Base-by-base conservation (phyloP, 1,139 yeast genomes). In the Hyphopichia pseudoburtonii region DNA sequence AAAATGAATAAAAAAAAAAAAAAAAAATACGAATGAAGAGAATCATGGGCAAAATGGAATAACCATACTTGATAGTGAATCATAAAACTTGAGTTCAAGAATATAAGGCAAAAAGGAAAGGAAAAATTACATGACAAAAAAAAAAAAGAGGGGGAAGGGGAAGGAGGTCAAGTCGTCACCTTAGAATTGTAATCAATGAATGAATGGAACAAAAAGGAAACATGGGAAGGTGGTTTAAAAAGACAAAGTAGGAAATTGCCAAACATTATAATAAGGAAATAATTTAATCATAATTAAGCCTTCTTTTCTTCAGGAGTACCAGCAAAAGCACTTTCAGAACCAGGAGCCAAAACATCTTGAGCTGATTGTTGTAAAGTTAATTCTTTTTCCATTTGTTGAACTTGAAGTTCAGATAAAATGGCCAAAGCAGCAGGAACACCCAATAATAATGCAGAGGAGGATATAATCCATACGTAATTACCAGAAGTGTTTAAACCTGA, bases 371-470 rank as follows among this genome's bases (percentile, higher is more conserved):
- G 90, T 60, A 88, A 74, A 51, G 85, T 81, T 76, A 89, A 82
- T 60, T 88, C 95, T 72, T 86, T 87, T 71, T 90, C 97, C 85
- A 88, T 79, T 68, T 90, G 97, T 61, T 82, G 82, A 60, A 90
- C 77, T 70, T 90, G 97, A 56, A 89, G 92, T 71, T 90, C 98
- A 45, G 90, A 82, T 55, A 90, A 76, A 50, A 90, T 86, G 37
- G 96, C 86, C 57, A 92, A 73, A 6, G 96, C 83, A 52, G 88
- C 74, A 45, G 98, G 98, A 39, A 89, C 96, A 58, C 97, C 97
- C 55, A 92, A 73, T 48, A 92, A 77, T 54, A 94, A 70, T 28
- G 88, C 82, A 37, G 94, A 79, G 15, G 97, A 83, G 25, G 97
- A 82, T 44, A 88, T 52, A 42, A 84, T 75, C 97, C 97, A 94